A percentile compares a stretch with the other conserved stretches of the same genome.
Evolutionary conservation across 768 basidiomycete species (phyloP).

Genomic region (Hericium erinaceus): DNA sequence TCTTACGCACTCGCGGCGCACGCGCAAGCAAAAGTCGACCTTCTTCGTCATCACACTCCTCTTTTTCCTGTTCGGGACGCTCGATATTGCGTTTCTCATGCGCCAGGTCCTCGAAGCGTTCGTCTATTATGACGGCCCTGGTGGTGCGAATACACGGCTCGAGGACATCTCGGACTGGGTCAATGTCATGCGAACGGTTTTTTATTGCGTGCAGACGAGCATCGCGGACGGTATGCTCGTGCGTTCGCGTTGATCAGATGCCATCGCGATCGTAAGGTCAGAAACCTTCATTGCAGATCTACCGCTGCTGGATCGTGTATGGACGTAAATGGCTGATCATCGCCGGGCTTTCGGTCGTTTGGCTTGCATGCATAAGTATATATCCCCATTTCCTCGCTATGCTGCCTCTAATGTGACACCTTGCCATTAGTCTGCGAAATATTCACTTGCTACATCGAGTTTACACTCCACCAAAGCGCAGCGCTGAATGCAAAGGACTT

Average conservation of each 20-base stretch:
- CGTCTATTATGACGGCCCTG: slow-evolving; percentile 21
- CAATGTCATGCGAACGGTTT: slow-evolving; percentile 32
- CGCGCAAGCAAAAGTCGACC: slow-evolving; percentile 17
- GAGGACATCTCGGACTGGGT: slow-evolving; percentile 29
- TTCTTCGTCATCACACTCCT: slow-evolving; percentile 29
- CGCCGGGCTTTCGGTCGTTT: slow-evolving; percentile 12
- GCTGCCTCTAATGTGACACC: too few species aligned
- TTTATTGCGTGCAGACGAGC: slow-evolving; percentile 33
- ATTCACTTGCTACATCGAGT: slow-evolving; percentile 6
- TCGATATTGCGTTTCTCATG: slow-evolving; percentile 31
- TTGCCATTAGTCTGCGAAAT: slow-evolving; percentile 3
- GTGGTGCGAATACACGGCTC: slow-evolving; percentile 25
- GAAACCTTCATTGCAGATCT: slow-evolving; percentile 2
- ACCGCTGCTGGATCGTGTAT: slow-evolving; percentile 20
- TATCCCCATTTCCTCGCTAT: neutral
- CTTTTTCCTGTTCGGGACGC: slow-evolving; percentile 31
- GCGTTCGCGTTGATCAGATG: neutral
- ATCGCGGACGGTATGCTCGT: slow-evolving; percentile 36
- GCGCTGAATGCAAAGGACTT: neutral
- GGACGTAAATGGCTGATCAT: slow-evolving; percentile 13
- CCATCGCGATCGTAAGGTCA: neutral
- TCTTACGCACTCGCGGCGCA: slow-evolving; percentile 22
- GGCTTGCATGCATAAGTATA: slow-evolving; percentile 11
- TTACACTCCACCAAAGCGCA: neutral
- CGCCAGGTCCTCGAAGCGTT: slow-evolving; percentile 34